phyloP scores from a whole-genome alignment of 352 stramenopile species.

The Pythium phragmiticola region DNA sequence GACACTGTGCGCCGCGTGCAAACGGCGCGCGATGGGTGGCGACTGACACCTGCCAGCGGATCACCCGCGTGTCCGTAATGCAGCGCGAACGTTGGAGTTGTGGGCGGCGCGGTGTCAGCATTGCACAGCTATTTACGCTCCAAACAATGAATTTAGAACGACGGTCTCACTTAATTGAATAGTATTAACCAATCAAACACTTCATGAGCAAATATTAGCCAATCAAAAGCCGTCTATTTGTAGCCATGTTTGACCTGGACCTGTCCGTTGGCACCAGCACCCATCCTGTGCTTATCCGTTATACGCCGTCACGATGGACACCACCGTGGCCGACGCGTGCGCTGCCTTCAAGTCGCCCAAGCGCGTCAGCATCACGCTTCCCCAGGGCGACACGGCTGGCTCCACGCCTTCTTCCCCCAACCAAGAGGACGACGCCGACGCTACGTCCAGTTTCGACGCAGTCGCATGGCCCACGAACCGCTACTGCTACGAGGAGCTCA shows the following conservation, averaged over 20 bases:
- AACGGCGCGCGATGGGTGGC: not conserved
- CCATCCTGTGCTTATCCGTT: not conserved
- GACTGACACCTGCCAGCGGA: too few relatives aligned
- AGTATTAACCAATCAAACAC: not conserved
- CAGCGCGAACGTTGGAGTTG: too few relatives aligned
- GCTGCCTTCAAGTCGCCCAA: constrained; percentile 9
- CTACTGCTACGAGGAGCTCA: constrained; percentile 62
- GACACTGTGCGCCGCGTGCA: not conserved
- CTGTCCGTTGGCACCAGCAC: not conserved
- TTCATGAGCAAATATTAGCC: not conserved
- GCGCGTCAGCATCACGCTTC: constrained; percentile 21
- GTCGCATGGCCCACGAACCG: constrained; percentile 62
- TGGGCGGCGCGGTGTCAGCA: too few relatives aligned
- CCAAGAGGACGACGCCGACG: constrained; percentile 1
- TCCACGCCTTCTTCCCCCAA: constrained; percentile 2
- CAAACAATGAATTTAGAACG: too few relatives aligned
- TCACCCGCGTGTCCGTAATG: too few relatives aligned
- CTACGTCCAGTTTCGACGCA: not conserved
- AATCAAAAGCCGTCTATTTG: not conserved
- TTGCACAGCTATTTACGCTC: too few relatives aligned
- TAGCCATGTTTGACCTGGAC: not conserved
- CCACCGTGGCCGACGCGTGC: not conserved
- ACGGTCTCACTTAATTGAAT: not conserved
- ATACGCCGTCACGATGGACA: not conserved
- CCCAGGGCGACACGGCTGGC: constrained; percentile 1